Evolutionary conservation across 1,139 yeast genomes (phyloP).

Genomic region (Wickerhamomyces sp.): DNA sequence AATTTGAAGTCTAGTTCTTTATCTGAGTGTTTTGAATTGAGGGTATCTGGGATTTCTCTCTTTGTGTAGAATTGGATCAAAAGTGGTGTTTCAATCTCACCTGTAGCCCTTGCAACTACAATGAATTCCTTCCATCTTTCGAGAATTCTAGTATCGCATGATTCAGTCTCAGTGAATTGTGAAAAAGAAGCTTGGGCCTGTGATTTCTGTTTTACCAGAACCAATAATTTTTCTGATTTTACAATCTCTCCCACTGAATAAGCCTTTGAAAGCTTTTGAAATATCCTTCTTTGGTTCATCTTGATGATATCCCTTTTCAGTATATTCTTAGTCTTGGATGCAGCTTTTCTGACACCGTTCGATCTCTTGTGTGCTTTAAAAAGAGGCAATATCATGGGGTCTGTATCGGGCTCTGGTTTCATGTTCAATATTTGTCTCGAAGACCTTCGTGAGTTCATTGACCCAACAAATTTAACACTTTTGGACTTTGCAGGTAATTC

Average conservation of each 20-base stretch:
- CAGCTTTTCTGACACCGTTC: slow-evolving; percentile 10
- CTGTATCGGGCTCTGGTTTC: slow-evolving; percentile 12
- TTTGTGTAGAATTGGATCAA: slow-evolving; percentile 57
- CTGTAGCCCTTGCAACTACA: slow-evolving; percentile 61
- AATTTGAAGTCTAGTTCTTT: slow-evolving; percentile 27
- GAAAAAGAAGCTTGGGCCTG: slow-evolving; percentile 25
- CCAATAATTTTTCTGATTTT: slow-evolving; percentile 61
- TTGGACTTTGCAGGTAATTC: not conserved
- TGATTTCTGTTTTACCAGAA: slow-evolving; percentile 43
- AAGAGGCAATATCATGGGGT: slow-evolving; percentile 3
- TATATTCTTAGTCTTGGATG: slow-evolving; percentile 8
- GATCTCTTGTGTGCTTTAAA: slow-evolving; percentile 2
- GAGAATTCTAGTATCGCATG: slow-evolving; percentile 48
- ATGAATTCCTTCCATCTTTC: slow-evolving; percentile 77
- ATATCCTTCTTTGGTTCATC: slow-evolving; percentile 6
- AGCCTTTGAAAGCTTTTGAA: slow-evolving; percentile 13
- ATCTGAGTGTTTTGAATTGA: slow-evolving; percentile 18
- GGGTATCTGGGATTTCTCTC: slow-evolving; percentile 32
- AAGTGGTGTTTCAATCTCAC: slow-evolving; percentile 43
- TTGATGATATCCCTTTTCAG: slow-evolving; percentile 9
- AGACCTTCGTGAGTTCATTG: not conserved
- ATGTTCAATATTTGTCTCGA: slow-evolving; percentile 1
- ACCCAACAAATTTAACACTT: not conserved
- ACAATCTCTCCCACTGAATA: slow-evolving; percentile 54
- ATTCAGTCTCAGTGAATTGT: slow-evolving; percentile 42